These are phyloP conservation scores for Kodamaea ohmeri DNA, from an alignment of 1,139 yeast species.

Conservation along the genomic window DNA sequence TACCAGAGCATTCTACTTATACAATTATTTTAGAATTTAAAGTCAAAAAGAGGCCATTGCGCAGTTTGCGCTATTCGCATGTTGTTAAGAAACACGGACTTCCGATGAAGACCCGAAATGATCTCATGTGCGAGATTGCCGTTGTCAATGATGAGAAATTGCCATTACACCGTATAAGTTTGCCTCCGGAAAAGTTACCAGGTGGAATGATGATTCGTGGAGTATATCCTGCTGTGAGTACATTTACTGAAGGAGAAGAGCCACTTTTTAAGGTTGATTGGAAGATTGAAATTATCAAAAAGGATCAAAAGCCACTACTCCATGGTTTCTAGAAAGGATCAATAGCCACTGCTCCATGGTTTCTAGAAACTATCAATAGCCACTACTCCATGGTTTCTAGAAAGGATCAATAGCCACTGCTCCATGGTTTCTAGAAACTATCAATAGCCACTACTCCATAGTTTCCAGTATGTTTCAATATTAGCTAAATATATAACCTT, in stretches of 20 bases:
- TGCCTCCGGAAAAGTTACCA: conserved; percentile 34
- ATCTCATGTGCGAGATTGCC: conserved; percentile 21
- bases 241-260: conserved; percentile 25
- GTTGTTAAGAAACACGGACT: conserved; percentile 32
- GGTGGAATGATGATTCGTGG: conserved; percentile 34
- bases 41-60: conserved; percentile 26
- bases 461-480: too few relatives aligned
- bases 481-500: background rate
- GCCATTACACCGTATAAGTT: conserved; percentile 20
- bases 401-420: too few relatives aligned
- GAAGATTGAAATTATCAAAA: conserved; percentile 28
- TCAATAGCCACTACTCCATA: too few relatives aligned
- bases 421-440: too few relatives aligned
- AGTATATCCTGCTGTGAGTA: conserved; percentile 28
- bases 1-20: conserved; percentile 36
- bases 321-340: too few relatives aligned
- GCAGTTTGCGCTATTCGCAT: conserved; percentile 31
- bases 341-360: too few relatives aligned
- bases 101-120: conserved; percentile 27
- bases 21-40: conserved; percentile 28
- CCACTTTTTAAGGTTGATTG: conserved; percentile 26
- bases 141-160: conserved; percentile 19
- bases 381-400: too few relatives aligned
- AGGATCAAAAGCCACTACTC: conserved; percentile 21
- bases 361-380: too few relatives aligned